Base-by-base conservation (phyloP, 2,329 filamentous ascomycete genomes). In the Chalara sp. region DNA sequence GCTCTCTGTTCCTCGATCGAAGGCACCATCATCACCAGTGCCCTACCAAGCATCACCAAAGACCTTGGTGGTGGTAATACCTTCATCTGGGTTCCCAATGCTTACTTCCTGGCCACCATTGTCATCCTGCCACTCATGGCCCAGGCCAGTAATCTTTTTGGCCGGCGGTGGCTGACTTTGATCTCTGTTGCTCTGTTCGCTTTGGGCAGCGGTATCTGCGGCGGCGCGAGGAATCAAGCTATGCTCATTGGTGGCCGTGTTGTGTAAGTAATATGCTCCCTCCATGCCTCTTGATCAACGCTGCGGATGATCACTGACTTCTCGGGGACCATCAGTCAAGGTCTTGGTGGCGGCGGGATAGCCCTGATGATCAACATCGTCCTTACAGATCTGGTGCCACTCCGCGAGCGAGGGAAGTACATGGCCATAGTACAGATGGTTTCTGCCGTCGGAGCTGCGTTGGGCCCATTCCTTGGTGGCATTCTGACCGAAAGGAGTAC, bases 41-140 rank as follows among this genome's bases (percentile, higher is more conserved):
- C 79, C 5, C 67, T 81, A 0, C 79, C 79, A 0, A 79, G 77
- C 2, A 82, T 83, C 48, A 69, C 72, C 6, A 67, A 72, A 49
- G 65, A 75, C 29, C 75, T 79, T 56, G 61, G 74, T n/a, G 73
- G 71, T 5, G 63, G 68, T 1, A 52, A 56, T 11, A 47, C 50
- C 35, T 90, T 88, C 66, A 80, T 82, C 21, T 90, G 86, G 87
- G 84, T 91, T 54, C 86, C 86, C 1, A 81, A 77, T 37, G 79
- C 86, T 0, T 90, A 85, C 64, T 72, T 89, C 2, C 76, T 89
- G 21, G 82, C 81, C 33, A 56, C 48, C 12, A 43, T 44, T 32
- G 42, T 42, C 28, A 45, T 54, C 3, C 52, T 54, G 32, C 54
- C 54, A 10, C 48, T 56, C 1, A 54, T 72, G 42, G 75, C 74